Base-by-base conservation (phyloP, 352 stramenopile species). In the Phytopythium chamaehyphon region DNA sequence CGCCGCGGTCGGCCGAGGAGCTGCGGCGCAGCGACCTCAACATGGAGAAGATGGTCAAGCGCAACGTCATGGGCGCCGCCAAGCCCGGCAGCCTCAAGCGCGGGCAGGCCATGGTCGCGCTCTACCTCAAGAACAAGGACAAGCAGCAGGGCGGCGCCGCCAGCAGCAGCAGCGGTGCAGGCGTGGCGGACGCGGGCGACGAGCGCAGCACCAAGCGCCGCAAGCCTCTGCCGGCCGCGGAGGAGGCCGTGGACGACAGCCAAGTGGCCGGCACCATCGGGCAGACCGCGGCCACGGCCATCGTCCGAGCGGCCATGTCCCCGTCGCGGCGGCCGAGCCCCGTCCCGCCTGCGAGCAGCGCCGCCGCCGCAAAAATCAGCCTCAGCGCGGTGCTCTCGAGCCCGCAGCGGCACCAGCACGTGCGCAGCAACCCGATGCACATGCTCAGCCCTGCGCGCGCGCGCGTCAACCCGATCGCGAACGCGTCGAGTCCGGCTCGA, bases 21-120 rank as follows among this genome's bases (percentile, higher is more conserved):
- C 14, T 70, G 54, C 76, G 80, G 0, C 81, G 78, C 43, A 90
- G 71, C 61, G 65, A 66, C 15, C 45, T 89, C 33, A 92, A 88
- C 55, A 90, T 90, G 77, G 81, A 92, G 63, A 88, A 88, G 46
- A 92, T 92, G 81, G 86, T 92, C 60, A 77, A 88, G 62, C 90
- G 88, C 53, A 92, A 92, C 57, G 77, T 90, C 26, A 47, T 79
- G 19, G 67, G 58, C 51, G 60, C 65, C 35, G 71, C 73, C 5
- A 71, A 77, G 11, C 69, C 61, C 16, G 68, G 69, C 18, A 68
- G 64, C 57, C 69, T 79, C 54, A 92, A 92, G 63, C 78, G 78
- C 47, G 76, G 74, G 2, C 70, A 82, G 48, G 76, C 82, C 39
- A 79, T 90, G 43, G 63, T 92, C 1, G 78, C 88, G 60, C 28